Conservation (phyloP, 306 rosid species). For the Trifolium subterraneum region DNA sequence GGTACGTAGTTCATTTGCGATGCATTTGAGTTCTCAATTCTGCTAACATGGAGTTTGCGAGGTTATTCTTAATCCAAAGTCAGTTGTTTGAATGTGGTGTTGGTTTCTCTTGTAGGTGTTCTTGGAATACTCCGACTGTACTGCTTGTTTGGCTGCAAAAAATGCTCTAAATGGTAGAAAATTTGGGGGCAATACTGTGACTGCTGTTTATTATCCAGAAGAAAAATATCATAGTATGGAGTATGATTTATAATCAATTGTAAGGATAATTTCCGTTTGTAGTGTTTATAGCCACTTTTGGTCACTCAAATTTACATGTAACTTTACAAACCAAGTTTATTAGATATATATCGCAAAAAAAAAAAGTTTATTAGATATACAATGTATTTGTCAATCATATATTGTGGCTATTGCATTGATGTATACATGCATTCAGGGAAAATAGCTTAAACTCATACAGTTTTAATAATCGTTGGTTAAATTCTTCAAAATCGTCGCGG, state of each 20-base stretch:
- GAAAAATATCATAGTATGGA: slow-evolving; percentile 59
- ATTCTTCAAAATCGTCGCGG: background rate
- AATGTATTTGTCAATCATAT: background rate
- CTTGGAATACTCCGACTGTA: slow-evolving; percentile 68
- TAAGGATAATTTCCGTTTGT: slow-evolving; percentile 5
- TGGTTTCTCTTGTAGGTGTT: slow-evolving; percentile 65
- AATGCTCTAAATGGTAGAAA: slow-evolving; percentile 73
- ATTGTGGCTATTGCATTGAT: background rate
- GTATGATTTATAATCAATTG: slow-evolving; percentile 46
- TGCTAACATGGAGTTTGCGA: background rate
- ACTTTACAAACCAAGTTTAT: background rate
- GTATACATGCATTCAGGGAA: background rate
- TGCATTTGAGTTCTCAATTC: slow-evolving; percentile 24
- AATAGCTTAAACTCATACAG: background rate
- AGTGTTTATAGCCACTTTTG: slow-evolving; percentile 25
- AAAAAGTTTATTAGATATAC: slow-evolving; percentile 13
- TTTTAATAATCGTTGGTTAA: background rate
- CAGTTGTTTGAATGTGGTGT: slow-evolving; percentile 22
- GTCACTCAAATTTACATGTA: background rate
- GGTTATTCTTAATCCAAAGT: slow-evolving; percentile 9
- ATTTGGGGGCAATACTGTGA: slow-evolving; percentile 71
- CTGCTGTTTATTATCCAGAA: slow-evolving; percentile 70
- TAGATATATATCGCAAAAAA: background rate
- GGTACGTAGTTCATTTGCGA: slow-evolving; percentile 51
- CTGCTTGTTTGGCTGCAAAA: slow-evolving; percentile 60